Conservation (phyloP, 495 filamentous ascomycete species). For the Penicillium daleae region DNA sequence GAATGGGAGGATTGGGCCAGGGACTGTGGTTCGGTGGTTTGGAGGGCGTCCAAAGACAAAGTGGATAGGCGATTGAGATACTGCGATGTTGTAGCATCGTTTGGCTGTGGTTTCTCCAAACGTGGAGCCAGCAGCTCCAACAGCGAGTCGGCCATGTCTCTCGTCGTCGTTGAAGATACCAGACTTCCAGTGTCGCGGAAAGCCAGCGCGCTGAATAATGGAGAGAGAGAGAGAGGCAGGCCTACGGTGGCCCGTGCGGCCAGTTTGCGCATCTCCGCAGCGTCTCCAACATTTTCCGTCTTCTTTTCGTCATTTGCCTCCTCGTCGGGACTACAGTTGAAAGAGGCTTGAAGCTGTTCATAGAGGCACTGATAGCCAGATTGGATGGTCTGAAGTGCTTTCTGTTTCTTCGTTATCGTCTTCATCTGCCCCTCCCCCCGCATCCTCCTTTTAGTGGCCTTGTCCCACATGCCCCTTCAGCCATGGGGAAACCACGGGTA, state of each 20-base stretch:
- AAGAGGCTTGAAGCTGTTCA: neutral
- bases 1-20: slow-evolving; percentile 80
- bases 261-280: slow-evolving; percentile 31
- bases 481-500: slow-evolving; percentile 59
- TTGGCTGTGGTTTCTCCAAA: slow-evolving; percentile 40
- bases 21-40: slow-evolving; percentile 75
- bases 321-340: neutral
- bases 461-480: slow-evolving; percentile 30
- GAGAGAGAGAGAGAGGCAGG: slow-evolving; percentile 9
- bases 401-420: slow-evolving; percentile 5
- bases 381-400: slow-evolving; percentile 6
- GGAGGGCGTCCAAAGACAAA: slow-evolving; percentile 73
- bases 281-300: slow-evolving; percentile 21
- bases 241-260: slow-evolving; percentile 41
- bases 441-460: slow-evolving; percentile 20
- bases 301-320: slow-evolving; percentile 9
- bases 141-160: slow-evolving; percentile 68
- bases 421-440: slow-evolving; percentile 22
- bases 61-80: slow-evolving; percentile 84
- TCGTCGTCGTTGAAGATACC: slow-evolving; percentile 20
- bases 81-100: slow-evolving; percentile 55
- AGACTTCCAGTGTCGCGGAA: slow-evolving; percentile 18
- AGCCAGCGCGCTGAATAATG: slow-evolving; percentile 22
- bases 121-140: slow-evolving; percentile 73
- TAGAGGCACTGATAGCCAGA: neutral